Conservation (phyloP, 2,329 filamentous ascomycete genomes). For the Colletotrichum eremochloae region DNA sequence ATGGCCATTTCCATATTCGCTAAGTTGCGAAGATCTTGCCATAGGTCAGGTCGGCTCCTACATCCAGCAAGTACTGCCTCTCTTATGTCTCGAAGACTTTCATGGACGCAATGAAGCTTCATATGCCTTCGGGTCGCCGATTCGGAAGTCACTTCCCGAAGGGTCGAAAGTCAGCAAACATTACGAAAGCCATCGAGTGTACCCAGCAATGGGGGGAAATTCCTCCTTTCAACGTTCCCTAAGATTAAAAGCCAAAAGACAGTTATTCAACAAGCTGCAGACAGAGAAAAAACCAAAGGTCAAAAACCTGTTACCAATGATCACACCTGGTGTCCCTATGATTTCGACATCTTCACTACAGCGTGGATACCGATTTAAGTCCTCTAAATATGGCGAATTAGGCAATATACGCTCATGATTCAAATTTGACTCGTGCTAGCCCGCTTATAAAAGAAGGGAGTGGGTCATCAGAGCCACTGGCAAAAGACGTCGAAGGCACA, state of each 20-base stretch:
- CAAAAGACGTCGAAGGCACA: background rate
- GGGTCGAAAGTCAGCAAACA: background rate
- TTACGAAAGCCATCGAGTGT: background rate
- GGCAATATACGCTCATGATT: background rate
- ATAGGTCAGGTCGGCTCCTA: background rate
- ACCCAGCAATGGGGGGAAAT: background rate
- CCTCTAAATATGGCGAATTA: background rate
- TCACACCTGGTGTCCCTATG: background rate
- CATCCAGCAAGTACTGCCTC: background rate
- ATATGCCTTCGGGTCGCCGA: background rate
- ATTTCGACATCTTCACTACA: background rate
- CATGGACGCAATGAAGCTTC: background rate
- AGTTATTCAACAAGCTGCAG: too few relatives aligned
- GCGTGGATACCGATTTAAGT: background rate
- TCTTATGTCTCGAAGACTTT: rapidly evolving
- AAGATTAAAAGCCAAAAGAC: background rate
- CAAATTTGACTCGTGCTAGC: background rate
- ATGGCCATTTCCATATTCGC: background rate
- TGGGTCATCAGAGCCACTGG: background rate
- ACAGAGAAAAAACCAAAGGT: background rate
- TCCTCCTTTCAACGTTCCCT: background rate
- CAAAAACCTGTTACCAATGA: background rate
- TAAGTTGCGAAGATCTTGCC: too few relatives aligned
- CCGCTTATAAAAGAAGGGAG: background rate
- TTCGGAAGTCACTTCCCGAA: background rate